Conservation (phyloP, 1,139 yeast species). For the Pichia sp. region DNA sequence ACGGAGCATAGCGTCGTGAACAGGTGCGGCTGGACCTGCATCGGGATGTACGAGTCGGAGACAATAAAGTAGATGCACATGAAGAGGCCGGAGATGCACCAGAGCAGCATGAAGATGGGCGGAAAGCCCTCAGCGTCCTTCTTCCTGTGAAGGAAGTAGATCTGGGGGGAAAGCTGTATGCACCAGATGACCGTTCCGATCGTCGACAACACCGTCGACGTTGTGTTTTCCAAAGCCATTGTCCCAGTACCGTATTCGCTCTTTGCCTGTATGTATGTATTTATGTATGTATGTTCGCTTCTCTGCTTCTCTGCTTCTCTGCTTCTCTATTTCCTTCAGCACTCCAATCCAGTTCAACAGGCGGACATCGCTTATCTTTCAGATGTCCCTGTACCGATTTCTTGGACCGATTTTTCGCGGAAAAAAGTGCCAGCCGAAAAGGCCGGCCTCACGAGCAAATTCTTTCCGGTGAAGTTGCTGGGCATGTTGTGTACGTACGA, state of each 20-base stretch:
- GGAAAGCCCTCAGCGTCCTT: conserved; percentile 57
- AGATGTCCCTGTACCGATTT: too few species aligned
- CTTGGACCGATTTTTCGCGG: too few species aligned
- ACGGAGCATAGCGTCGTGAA: conserved; percentile 47
- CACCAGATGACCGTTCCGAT: conserved; percentile 56
- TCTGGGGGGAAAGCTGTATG: conserved; percentile 50
- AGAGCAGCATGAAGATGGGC: conserved; percentile 54
- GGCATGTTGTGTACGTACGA: too few species aligned
- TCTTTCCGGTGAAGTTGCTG: too few species aligned
- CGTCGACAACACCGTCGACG: conserved; percentile 49
- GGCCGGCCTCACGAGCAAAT: too few species aligned
- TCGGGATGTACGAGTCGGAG: conserved; percentile 48
- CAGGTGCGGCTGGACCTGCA: conserved; percentile 51
- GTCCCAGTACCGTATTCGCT: neutral
- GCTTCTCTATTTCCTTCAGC: too few species aligned
- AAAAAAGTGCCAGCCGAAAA: too few species aligned
- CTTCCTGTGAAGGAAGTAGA: conserved; percentile 42
- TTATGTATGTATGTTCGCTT: too few species aligned
- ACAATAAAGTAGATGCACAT: conserved; percentile 50
- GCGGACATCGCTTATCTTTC: too few species aligned
- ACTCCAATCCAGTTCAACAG: too few species aligned
- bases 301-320: too few species aligned
- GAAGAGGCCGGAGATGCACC: conserved; percentile 56
- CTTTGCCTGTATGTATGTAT: too few species aligned
- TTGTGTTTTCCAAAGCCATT: conserved; percentile 19